Base-by-base conservation (phyloP, 1,139 yeast genomes). In the Meyerozyma elateridarum region DNA sequence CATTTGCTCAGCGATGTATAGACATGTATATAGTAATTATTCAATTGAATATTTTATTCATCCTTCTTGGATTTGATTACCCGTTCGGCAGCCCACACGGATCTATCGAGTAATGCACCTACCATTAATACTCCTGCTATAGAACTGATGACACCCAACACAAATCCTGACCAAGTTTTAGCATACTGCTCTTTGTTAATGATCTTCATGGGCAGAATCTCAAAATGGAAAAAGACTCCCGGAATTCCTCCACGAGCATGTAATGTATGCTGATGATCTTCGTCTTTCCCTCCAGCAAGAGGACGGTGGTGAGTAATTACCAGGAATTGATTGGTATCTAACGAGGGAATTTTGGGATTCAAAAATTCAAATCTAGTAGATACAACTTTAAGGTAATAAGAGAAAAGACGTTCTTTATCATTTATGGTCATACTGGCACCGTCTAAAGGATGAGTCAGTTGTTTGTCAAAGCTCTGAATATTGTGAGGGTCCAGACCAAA, bases 91-190 rank as follows among this genome's bases (percentile, higher is more conserved):
- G 85, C 93, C 76, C 87, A 88, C 7, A 87, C 84, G 3, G 93
- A 79, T 41, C 89, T 73, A 55, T 91, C 98, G 30, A 89, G 59
- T 28, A 89, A 75, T 0, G 96, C 82, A 6, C 95, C 97, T 14
- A 91, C 89, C 34, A 96, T 91, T 38, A 91, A 67, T 8, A 91
- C 91, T 25, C 97, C 97, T 7, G 97, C 97, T 29, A 89, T 73
- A 8, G 94, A 85, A 39, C 95, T 82, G 45, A 91, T 75, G 29
- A 85, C 85, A 24, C 94, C 89, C 43, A 91, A 69, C 25, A 89
- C 55, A 52, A 91, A 89, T 4, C 91, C 85, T 17, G 94, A 84
- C 79, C 95, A 82, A 1, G 93, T 71, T 54, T 79, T 83, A 24
- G 78, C 74, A 45, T 79, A 83, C 42, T 77, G 79, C 54, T 91